phyloP scores from a whole-genome alignment of 2,329 filamentous ascomycete species.

The Epichloe uncinata region DNA sequence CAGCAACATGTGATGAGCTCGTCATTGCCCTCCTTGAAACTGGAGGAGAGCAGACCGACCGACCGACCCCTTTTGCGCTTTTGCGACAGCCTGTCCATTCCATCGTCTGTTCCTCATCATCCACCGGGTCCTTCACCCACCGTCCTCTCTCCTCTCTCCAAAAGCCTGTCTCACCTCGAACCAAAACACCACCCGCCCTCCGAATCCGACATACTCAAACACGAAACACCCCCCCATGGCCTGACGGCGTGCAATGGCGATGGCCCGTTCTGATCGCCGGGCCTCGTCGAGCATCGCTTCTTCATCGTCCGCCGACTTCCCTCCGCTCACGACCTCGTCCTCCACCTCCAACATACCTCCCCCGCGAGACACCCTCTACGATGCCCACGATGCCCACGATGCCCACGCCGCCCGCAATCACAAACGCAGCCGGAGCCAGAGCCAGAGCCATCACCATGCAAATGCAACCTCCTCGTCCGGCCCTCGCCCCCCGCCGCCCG shows the following conservation, averaged over 20 bases:
- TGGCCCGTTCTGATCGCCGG: slow-evolving; percentile 10
- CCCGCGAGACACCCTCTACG: not conserved
- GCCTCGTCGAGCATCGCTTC: slow-evolving; percentile 9
- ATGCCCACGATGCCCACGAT: not conserved
- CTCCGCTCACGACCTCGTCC: slow-evolving; percentile 1
- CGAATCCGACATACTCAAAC: no score
- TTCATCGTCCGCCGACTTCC: slow-evolving; percentile 5
- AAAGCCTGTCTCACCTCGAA: no score
- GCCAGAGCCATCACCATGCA: not conserved
- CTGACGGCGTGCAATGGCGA: slow-evolving; percentile 11
- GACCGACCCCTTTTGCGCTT: no score
- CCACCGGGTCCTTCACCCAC: no score
- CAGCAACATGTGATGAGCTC: no score
- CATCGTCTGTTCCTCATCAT: no score
- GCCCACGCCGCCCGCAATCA: not conserved
- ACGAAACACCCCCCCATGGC: slow-evolving; percentile 8
- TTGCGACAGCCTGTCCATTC: no score
- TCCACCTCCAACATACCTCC: not conserved
- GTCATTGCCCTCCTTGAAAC: no score
- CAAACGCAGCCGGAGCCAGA: slow-evolving; percentile 1
- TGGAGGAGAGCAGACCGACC: no score
- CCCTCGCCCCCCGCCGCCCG: slow-evolving; percentile 2
- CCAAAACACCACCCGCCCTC: not conserved
- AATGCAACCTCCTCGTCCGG: not conserved
- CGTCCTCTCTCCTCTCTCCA: no score